phyloP scores from a whole-genome alignment of 1,139 yeast species.

The Hanseniaspora uvarum region DNA sequence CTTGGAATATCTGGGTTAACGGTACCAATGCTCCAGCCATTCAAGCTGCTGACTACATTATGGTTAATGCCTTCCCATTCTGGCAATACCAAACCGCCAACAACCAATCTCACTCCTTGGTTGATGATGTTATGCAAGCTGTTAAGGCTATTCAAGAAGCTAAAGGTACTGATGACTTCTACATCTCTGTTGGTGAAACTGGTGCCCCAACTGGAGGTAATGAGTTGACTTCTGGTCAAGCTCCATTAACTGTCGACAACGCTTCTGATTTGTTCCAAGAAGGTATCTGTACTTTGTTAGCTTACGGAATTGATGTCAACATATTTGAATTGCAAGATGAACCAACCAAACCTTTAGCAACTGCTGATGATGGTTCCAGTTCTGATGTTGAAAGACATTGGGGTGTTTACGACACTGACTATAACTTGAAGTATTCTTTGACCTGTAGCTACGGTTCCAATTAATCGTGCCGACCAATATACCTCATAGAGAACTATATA shows the following conservation, averaged over 20 bases:
- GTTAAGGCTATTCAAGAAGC: constrained; percentile 71
- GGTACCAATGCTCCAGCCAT: constrained; percentile 61
- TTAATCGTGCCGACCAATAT: no score
- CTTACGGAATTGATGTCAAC: constrained; percentile 87
- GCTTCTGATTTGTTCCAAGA: constrained; percentile 77
- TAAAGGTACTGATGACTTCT: constrained; percentile 74
- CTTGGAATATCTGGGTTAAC: constrained; percentile 87
- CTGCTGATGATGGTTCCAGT: constrained; percentile 59
- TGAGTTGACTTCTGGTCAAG: constrained; percentile 38
- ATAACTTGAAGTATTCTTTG: constrained; percentile 45
- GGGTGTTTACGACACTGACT: constrained; percentile 68
- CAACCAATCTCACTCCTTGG: constrained; percentile 79
- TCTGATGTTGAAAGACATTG: constrained; percentile 81
- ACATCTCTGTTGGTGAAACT: constrained; percentile 95
- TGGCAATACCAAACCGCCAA: constrained; percentile 91
- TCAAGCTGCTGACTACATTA: constrained; percentile 68
- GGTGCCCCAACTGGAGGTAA: constrained; percentile 96
- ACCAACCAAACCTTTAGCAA: constrained; percentile 68
- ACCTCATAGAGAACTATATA: no score
- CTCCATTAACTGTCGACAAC: constrained; percentile 59
- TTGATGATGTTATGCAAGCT: constrained; percentile 95
- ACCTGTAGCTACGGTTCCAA: constrained; percentile 8
- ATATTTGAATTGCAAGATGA: constrained; percentile 93
- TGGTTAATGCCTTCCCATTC: constrained; percentile 92
- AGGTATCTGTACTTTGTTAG: constrained; percentile 85